A percentile compares a stretch with the other conserved stretches of the same genome.
These are phyloP conservation scores for Penicillium occitanis DNA, from an alignment of 2,329 filamentous ascomycete genomes.

Conservation along the genomic window DNA sequence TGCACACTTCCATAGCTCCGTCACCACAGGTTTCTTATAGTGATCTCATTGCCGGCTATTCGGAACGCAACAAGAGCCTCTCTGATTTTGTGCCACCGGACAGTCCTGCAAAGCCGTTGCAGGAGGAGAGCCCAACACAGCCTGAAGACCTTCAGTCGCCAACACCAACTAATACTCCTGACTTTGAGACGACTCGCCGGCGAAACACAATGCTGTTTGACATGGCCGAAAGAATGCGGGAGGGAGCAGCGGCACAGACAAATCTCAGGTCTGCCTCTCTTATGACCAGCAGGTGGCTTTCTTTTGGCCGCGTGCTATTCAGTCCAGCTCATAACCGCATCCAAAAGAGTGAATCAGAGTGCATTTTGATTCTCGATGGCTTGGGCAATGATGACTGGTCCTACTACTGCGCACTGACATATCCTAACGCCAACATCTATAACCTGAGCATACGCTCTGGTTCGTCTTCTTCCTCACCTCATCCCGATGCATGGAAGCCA, in stretches of 20 bases:
- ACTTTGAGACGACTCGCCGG: conserved; percentile 33
- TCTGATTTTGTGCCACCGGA: conserved; percentile 26
- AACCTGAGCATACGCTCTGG: conserved; percentile 41
- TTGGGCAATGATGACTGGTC: conserved; percentile 55
- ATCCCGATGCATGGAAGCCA: conserved; percentile 45
- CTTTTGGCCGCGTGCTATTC: conserved; percentile 52
- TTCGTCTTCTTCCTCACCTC: conserved; percentile 33
- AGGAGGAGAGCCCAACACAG: conserved; percentile 26
- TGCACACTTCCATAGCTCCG: conserved; percentile 51
- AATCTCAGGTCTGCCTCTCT: conserved; percentile 52
- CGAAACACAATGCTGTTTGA: conserved; percentile 38
- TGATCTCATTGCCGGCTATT: conserved; percentile 55
- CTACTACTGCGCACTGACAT: conserved; percentile 52
- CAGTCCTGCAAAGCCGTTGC: conserved; percentile 25
- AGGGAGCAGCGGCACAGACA: conserved; percentile 43
- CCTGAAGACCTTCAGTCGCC: conserved; percentile 31
- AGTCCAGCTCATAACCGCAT: conserved; percentile 51
- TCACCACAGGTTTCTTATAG: conserved; percentile 55
- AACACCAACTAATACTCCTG: conserved; percentile 26
- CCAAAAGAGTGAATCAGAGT: conserved; percentile 39
- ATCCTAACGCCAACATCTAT: conserved; percentile 48
- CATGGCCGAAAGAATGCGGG: conserved; percentile 44
- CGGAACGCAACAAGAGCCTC: conserved; percentile 33
- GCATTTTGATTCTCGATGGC: conserved; percentile 51
- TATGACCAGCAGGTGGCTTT: conserved; percentile 53